These are phyloP conservation scores for Furcasterigmium sp. DNA, from an alignment of 2,329 filamentous ascomycete genomes.

Conservation along the genomic window DNA sequence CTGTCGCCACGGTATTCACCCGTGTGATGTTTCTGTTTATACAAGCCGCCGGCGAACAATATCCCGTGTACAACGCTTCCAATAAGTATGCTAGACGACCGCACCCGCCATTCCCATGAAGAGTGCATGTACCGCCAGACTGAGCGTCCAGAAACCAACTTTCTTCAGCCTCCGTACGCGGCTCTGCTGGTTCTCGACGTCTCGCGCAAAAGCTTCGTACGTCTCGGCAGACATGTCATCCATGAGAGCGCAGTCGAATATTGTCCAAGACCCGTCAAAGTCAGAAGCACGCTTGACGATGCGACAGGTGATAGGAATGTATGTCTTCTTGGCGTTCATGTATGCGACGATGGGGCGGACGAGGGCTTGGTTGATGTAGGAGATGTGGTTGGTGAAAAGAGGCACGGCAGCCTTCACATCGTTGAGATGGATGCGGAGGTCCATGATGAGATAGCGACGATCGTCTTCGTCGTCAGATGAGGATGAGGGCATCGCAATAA, in stretches of 20 bases:
- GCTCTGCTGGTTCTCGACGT: conserved; percentile 85
- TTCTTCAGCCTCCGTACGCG: conserved; percentile 86
- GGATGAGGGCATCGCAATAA: not conserved
- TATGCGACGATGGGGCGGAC: conserved; percentile 96
- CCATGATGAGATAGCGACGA: conserved; percentile 83
- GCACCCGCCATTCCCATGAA: conserved; percentile 94
- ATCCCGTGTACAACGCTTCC: too few relatives aligned
- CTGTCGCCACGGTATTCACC: too few relatives aligned
- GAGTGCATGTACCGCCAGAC: conserved; percentile 85
- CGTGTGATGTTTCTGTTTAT: conserved; percentile 4
- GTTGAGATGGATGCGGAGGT: conserved; percentile 91
- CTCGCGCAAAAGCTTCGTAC: conserved; percentile 87
- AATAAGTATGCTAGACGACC: conserved; percentile 47
- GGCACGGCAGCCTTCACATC: conserved; percentile 91
- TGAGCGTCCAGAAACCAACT: conserved; percentile 93
- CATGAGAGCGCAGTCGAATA: conserved; percentile 90
- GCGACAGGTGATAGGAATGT: conserved; percentile 91
- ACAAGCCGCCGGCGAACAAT: conserved; percentile 1
- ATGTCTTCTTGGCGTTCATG: conserved; percentile 91
- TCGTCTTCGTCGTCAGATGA: conserved; percentile 41
- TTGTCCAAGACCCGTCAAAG: conserved; percentile 93
- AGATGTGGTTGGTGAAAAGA: conserved; percentile 84
- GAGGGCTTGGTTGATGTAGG: conserved; percentile 92
- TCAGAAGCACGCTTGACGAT: conserved; percentile 85
- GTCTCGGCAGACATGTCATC: conserved; percentile 90